These are phyloP conservation scores for Brasenia schreberi DNA, from an alignment of 164 flowering plant species.

Conservation along the genomic window DNA sequence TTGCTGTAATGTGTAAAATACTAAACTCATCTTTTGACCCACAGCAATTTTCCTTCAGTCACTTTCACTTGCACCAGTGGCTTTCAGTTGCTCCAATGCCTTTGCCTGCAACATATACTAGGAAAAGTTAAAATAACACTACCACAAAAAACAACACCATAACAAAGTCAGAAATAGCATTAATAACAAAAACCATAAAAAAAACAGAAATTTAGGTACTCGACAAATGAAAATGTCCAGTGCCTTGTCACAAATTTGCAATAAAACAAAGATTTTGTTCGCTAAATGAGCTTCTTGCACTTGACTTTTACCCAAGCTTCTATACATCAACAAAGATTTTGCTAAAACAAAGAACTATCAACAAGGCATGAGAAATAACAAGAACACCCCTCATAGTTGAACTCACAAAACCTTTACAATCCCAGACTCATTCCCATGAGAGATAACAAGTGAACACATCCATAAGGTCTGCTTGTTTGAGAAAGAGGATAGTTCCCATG, in stretches of 20 bases:
- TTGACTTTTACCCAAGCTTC: conserved; percentile 98
- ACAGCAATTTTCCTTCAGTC: conserved; percentile 90
- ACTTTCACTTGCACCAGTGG: too few species aligned
- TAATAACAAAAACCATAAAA: not conserved
- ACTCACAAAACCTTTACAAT: too few species aligned
- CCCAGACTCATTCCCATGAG: too few species aligned
- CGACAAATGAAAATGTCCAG: not conserved
- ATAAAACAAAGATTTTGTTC: conserved; percentile 76
- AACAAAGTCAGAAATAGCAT: too few species aligned
- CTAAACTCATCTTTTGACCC: conserved; percentile 98
- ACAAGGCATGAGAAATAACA: too few species aligned
- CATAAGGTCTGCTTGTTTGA: too few species aligned
- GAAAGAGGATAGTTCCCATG: too few species aligned
- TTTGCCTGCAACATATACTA: conserved; percentile 38
- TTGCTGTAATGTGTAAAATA: conserved; percentile 75
- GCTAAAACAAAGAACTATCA: too few species aligned
- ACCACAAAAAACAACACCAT: not conserved
- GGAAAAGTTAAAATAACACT: too few species aligned
- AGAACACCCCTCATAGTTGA: too few species aligned
- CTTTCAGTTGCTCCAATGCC: conserved; percentile 90
- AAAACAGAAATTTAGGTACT: not conserved
- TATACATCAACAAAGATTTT: too few species aligned
- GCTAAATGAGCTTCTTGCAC: conserved; percentile 95
- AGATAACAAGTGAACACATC: too few species aligned
- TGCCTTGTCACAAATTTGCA: conserved; percentile 86